Conservation (phyloP, 176 grass and related monocot genomes). For the Chloris gayana region DNA sequence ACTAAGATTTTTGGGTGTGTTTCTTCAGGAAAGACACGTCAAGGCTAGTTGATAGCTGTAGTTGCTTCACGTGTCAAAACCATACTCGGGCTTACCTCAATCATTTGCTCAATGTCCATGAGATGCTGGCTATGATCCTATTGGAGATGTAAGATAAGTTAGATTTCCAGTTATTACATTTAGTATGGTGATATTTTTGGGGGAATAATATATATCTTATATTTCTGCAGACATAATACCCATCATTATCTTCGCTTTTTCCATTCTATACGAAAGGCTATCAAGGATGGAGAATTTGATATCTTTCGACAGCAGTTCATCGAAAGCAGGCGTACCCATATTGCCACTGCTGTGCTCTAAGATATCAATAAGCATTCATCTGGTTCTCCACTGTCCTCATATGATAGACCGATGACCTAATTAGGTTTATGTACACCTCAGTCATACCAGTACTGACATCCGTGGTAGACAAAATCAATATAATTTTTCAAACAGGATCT, state of each 20-base stretch:
- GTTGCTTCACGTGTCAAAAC: constrained; percentile 91
- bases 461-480: background rate
- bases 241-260: constrained; percentile 95
- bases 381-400: background rate
- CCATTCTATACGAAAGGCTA: constrained; percentile 54
- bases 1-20: constrained; percentile 2
- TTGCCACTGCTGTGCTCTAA: constrained; percentile 40
- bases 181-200: background rate
- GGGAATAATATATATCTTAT: constrained; percentile 23
- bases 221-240: constrained; percentile 77
- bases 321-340: constrained; percentile 52
- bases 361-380: constrained; percentile 19
- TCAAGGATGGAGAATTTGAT: constrained; percentile 72
- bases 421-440: constrained; percentile 11
- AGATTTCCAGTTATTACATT: constrained; percentile 18
- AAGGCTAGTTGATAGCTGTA: constrained; percentile 66
- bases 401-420: background rate
- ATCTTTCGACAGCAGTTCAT: constrained; percentile 64
- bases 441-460: background rate
- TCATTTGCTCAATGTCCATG: constrained; percentile 88
- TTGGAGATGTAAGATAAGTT: constrained; percentile 84
- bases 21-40: constrained; percentile 78
- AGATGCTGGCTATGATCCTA: constrained; percentile 95
- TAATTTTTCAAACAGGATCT: background rate
- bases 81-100: constrained; percentile 95